Evolutionary conservation across 371 early-diverging fungal species (phyloP).

Genomic region (Mucor indicus): DNA sequence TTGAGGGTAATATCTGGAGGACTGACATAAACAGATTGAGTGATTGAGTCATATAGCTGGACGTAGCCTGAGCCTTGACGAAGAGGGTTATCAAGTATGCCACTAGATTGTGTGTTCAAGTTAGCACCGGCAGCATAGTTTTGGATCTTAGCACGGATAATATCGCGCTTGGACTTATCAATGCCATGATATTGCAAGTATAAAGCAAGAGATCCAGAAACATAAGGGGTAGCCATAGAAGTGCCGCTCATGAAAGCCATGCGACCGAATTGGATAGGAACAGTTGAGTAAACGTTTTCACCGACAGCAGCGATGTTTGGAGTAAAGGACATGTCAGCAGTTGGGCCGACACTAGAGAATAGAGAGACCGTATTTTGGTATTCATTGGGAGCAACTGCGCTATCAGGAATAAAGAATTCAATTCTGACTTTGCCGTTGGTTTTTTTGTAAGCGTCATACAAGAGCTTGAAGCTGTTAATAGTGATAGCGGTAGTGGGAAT

Average conservation of each 20-base stretch:
- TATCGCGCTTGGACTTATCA: constrained; percentile 2
- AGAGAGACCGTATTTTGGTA: constrained; percentile 38
- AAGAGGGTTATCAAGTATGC: constrained; percentile 22
- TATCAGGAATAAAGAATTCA: no score
- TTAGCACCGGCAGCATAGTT: constrained; percentile 38
- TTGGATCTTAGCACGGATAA: constrained; percentile 27
- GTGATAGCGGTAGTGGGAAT: no score
- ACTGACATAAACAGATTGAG: constrained; percentile 37
- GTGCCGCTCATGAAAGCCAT: constrained; percentile 65
- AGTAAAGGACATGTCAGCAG: constrained; percentile 28
- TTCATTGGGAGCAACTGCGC: no score
- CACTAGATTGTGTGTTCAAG: background rate
- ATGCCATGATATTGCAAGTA: constrained; percentile 30
- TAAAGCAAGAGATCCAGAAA: constrained; percentile 64
- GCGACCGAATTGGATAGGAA: constrained; percentile 36
- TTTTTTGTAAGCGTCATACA: no score
- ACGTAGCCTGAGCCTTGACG: constrained; percentile 72
- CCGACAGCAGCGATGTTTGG: constrained; percentile 66
- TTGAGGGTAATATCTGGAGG: constrained; percentile 67
- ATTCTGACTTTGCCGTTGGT: no score
- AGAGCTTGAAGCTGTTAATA: no score
- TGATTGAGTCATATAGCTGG: constrained; percentile 58
- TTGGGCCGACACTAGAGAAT: constrained; percentile 46
- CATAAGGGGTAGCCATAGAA: constrained; percentile 72
- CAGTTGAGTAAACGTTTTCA: constrained; percentile 65